phyloP scores from a whole-genome alignment of 768 basidiomycete genomes.

The Pisolithus microcarpus region DNA sequence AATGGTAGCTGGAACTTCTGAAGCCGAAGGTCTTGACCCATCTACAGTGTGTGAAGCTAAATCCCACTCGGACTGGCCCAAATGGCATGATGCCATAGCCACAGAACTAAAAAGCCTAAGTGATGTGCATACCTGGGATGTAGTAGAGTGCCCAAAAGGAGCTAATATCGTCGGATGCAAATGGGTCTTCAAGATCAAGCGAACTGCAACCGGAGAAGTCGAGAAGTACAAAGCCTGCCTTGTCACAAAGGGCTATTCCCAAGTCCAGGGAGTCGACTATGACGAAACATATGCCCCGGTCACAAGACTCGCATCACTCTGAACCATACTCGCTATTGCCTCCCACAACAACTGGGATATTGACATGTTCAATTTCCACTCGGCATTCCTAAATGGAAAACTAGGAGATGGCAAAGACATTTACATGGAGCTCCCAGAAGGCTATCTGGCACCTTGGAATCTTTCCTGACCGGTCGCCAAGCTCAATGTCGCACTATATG shows the following conservation, averaged over 20 bases:
- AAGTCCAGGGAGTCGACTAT: too few relatives aligned
- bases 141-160: constrained; percentile 2
- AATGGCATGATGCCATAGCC: constrained; percentile 4
- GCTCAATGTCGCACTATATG: background rate
- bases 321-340: constrained; percentile 1
- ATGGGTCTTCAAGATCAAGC: constrained; percentile 40
- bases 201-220: constrained; percentile 28
- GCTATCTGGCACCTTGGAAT: background rate
- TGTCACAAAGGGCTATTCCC: too few relatives aligned
- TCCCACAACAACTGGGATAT: constrained; percentile 26
- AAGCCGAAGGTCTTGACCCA: background rate
- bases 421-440: background rate
- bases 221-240: constrained; percentile 9
- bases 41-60: background rate
- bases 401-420: constrained; percentile 30
- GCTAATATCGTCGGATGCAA: constrained; percentile 12
- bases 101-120: constrained; percentile 3
- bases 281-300: too few relatives aligned
- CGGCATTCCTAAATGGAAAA: constrained; percentile 33
- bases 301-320: background rate
- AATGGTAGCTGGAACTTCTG: constrained; percentile 1
- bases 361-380: constrained; percentile 36
- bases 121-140: constrained; percentile 4
- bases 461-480: background rate
- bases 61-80: background rate